phyloP scores from a whole-genome alignment of 2,329 filamentous ascomycete species.

The Epichloe elymi region DNA sequence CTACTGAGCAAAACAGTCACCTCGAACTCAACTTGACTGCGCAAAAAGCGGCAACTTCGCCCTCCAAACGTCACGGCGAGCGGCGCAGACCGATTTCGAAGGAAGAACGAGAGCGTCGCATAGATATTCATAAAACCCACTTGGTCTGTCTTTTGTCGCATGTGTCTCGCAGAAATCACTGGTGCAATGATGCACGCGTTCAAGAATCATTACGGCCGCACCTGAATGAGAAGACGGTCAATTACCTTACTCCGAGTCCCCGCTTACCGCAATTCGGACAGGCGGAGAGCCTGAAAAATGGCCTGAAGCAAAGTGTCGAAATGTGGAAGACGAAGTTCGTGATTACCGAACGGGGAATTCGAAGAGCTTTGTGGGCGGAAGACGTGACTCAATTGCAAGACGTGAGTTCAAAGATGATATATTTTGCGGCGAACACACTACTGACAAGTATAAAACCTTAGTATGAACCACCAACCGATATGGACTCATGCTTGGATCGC shows the following conservation, averaged over 20 bases:
- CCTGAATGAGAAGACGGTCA: conserved; percentile 50
- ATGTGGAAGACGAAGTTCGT: conserved; percentile 58
- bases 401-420: conserved; percentile 23
- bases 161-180: conserved; percentile 63
- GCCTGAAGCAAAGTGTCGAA: conserved; percentile 54
- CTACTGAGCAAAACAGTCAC: conserved; percentile 18
- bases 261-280: conserved; percentile 60
- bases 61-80: conserved; percentile 19
- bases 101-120: conserved; percentile 41
- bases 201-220: conserved; percentile 54
- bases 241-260: conserved; percentile 54
- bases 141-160: conserved; percentile 72
- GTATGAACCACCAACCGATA: conserved; percentile 46
- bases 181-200: conserved; percentile 68
- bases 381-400: conserved; percentile 45
- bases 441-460: conserved; percentile 17
- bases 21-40: conserved; percentile 41
- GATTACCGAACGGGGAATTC: conserved; percentile 57
- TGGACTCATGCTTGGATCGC: conserved; percentile 56
- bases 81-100: conserved; percentile 40
- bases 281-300: conserved; percentile 65
- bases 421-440: background rate
- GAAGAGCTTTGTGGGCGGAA: conserved; percentile 63
- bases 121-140: conserved; percentile 79
- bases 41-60: conserved; percentile 22